Evolutionary conservation across 1,284 basidiomycete genomes (phyloP).

Genomic region (Papiliotrema laurentii): DNA sequence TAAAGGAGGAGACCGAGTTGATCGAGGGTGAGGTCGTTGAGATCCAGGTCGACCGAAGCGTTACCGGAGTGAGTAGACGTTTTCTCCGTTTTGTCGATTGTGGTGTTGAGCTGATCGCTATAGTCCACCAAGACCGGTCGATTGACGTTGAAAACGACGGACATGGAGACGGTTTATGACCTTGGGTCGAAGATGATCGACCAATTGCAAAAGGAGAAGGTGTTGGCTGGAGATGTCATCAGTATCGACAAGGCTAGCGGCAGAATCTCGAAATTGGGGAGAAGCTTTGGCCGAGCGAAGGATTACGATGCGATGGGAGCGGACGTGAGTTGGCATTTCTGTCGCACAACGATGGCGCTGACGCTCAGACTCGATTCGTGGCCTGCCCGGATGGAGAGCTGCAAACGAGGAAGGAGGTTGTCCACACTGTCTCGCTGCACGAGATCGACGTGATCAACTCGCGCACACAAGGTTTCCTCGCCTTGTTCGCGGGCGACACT

Average conservation of each 20-base stretch:
- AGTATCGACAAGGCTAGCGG: constrained; percentile 96
- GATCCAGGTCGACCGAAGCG: constrained; percentile 93
- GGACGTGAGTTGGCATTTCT: constrained; percentile 63
- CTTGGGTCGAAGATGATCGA: constrained; percentile 99
- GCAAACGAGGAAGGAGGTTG: constrained; percentile 93
- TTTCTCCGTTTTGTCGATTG: constrained; percentile 9
- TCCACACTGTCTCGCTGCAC: constrained; percentile 94
- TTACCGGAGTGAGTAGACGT: constrained; percentile 76
- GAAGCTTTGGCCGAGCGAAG: constrained; percentile 90
- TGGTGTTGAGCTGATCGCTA: constrained; percentile 2
- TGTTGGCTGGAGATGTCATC: constrained; percentile 92
- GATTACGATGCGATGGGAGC: constrained; percentile 99
- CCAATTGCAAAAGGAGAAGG: constrained; percentile 91
- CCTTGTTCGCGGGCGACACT: constrained; percentile 74
- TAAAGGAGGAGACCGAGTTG: constrained; percentile 95
- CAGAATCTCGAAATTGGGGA: constrained; percentile 92
- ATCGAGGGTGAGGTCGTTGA: constrained; percentile 99
- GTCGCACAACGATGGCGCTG: neutral
- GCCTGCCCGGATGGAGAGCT: constrained; percentile 97
- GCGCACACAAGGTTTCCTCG: constrained; percentile 78
- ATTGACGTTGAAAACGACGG: constrained; percentile 95
- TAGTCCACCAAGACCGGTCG: constrained; percentile 98
- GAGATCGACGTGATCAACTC: constrained; percentile 99
- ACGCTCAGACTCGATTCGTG: constrained; percentile 82
- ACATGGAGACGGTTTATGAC: constrained; percentile 99